Conservation (phyloP, 2,329 filamentous ascomycete species). For the Trichoderma oligosporum region DNA sequence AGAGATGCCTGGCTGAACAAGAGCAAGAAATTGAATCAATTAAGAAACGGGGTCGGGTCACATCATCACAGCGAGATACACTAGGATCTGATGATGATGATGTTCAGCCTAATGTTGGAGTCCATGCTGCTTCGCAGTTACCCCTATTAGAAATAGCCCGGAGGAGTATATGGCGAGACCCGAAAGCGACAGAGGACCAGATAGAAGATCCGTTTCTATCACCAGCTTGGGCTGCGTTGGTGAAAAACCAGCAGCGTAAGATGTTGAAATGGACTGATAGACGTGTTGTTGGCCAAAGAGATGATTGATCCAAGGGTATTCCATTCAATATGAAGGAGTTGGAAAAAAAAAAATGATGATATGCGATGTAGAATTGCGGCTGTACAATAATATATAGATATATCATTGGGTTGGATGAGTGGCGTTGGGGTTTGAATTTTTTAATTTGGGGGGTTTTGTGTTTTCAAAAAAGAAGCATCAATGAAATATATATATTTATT, state of each 20-base stretch:
- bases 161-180: not conserved
- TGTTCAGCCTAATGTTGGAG: constrained; percentile 19
- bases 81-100: not conserved
- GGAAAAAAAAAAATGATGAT: not conserved
- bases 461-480: not conserved
- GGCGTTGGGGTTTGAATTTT: no score
- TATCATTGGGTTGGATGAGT: no score
- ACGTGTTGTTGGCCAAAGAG: not conserved
- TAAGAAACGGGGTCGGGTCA: no score
- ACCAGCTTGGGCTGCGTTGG: constrained; percentile 21
- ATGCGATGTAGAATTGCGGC: no score
- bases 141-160: constrained; percentile 14
- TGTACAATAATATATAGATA: not conserved
- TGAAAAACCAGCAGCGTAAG: constrained; percentile 11
- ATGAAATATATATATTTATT: not conserved
- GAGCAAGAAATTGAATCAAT: no score
- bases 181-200: not conserved
- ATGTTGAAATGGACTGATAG: constrained; percentile 16
- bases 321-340: not conserved
- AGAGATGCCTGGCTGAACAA: constrained; percentile 31
- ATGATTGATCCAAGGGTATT: not conserved
- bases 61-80: not conserved
- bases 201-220: constrained; percentile 21
- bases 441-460: no score
- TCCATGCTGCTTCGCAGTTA: not conserved